phyloP scores from a whole-genome alignment of 768 basidiomycete genomes.

The Tricholomella constricta region DNA sequence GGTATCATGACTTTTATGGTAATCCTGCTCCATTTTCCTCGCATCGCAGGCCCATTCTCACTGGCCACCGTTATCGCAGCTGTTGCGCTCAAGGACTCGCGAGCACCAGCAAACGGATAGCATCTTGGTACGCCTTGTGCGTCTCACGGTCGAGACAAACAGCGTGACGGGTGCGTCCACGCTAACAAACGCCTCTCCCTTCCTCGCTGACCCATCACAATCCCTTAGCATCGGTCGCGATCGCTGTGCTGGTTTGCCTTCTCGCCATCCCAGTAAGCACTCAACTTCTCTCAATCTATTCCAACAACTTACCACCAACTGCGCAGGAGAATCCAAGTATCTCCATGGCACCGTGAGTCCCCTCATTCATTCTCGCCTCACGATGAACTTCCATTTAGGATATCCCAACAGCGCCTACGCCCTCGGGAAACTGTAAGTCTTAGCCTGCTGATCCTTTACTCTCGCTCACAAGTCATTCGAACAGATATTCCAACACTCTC shows the following conservation, averaged over 20 bases:
- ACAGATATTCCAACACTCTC: constrained; percentile 17
- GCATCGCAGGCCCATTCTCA: too few species aligned
- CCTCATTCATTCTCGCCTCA: background rate
- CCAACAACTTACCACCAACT: background rate
- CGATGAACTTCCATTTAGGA: too few species aligned
- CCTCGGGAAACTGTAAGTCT: constrained; percentile 13
- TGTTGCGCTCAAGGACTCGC: constrained; percentile 11
- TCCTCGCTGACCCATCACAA: background rate
- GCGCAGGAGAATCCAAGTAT: constrained; percentile 14
- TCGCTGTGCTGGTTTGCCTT: constrained; percentile 14
- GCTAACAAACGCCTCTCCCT: too few species aligned
- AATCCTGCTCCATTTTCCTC: background rate
- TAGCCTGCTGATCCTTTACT: background rate
- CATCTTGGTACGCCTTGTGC: constrained; percentile 11
- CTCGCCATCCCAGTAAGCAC: constrained; percentile 13
- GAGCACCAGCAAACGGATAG: constrained; percentile 10
- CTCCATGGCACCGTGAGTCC: constrained; percentile 16
- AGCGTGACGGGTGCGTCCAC: constrained; percentile 6
- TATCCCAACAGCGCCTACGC: constrained; percentile 14
- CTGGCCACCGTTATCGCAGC: background rate
- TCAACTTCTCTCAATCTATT: background rate
- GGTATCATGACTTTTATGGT: constrained; percentile 13
- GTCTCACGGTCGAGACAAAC: constrained; percentile 18
- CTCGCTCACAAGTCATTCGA: background rate
- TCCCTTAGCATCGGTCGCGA: constrained; percentile 9